Evolutionary conservation across 176 grass and related monocot genomes (phyloP), one percentile per base, ranked within the genome.

Genomic region (Echinochloa phyllopogon): DNA sequence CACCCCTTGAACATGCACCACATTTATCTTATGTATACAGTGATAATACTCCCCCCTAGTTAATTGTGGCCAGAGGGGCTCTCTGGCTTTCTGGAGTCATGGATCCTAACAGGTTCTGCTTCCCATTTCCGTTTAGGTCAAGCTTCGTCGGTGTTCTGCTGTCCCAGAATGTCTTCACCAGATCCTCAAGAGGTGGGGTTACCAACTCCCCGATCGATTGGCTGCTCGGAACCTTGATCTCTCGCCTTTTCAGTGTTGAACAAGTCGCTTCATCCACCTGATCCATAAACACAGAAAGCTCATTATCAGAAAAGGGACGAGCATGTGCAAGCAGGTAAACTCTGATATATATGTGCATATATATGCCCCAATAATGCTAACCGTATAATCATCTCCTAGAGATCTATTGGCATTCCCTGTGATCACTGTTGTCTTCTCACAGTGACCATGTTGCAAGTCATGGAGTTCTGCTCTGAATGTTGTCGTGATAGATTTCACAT

Each of bases 211-310:
- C 88, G 0, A 97, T 97, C 14, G 86, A 88, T 74, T 88, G 64
- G 16, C 63, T 55, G 63, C 83, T 94, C 21, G 90, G 92, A 47
- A 94, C 56, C 78, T 81, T 83, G 12, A 92, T 87, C 42, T 52
- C 45, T 52, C 67, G 84, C 76, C 76, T 83, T 75, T 43, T 85
- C 64, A 83, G 90, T 75, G 92, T 94, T 58, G 85, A 90, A 88
- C 92, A 94, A 72, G 92, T 88, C 11, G 83, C 76, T 76, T 87
- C 92, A 57, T 97, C 94, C 83, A 92, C 88, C 92, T 97, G 78
- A 14, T 7, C 27, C n/a, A 70, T 69, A 56, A 59, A 71, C 68
- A 33, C 65, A 59, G 25, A 44, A 23, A 78, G 2, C 40, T 66
- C 6, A 9, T 40, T 10, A 67, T 68, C 10, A 53, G 9, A 61